Percentiles rank a stretch among this genome's conserved stretches.
These are phyloP conservation scores for Penicillium silybi DNA, from an alignment of 495 filamentous ascomycete genomes.

Conservation along the genomic window DNA sequence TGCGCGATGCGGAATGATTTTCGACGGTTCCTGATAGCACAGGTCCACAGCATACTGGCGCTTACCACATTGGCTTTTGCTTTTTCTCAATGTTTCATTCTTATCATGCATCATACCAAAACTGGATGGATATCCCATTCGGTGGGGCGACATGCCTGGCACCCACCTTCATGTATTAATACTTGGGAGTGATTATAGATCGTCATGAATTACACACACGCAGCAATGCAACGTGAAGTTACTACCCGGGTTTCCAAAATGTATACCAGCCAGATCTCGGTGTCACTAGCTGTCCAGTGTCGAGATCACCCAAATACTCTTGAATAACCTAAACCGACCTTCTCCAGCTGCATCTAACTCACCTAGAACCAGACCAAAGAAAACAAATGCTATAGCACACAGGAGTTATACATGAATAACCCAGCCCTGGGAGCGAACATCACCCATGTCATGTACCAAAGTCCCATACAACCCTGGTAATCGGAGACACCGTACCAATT, in stretches of 20 bases:
- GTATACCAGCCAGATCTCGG: neutral
- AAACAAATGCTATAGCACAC: neutral
- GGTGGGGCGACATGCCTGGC: neutral
- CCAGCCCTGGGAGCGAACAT: no score
- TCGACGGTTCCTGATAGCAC: constrained; percentile 6
- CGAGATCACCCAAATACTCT: neutral
- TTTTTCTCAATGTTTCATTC: constrained; percentile 12
- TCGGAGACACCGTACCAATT: neutral
- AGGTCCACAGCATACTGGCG: constrained; percentile 18
- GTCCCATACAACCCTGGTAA: neutral
- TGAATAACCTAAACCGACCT: neutral
- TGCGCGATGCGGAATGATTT: constrained; percentile 11
- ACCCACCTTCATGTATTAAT: neutral
- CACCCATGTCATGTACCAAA: neutral
- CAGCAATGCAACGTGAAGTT: neutral
- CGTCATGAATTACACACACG: neutral
- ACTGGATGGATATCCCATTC: neutral
- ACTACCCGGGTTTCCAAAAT: neutral
- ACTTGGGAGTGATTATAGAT: neutral
- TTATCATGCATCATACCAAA: constrained; percentile 2
- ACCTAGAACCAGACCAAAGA: neutral
- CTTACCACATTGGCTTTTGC: constrained; percentile 9
- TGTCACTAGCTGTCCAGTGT: neutral
- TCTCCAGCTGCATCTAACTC: neutral
- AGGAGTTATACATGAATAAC: neutral